Conservation (phyloP, 768 basidiomycete species). For the Suillus occidentalis region DNA sequence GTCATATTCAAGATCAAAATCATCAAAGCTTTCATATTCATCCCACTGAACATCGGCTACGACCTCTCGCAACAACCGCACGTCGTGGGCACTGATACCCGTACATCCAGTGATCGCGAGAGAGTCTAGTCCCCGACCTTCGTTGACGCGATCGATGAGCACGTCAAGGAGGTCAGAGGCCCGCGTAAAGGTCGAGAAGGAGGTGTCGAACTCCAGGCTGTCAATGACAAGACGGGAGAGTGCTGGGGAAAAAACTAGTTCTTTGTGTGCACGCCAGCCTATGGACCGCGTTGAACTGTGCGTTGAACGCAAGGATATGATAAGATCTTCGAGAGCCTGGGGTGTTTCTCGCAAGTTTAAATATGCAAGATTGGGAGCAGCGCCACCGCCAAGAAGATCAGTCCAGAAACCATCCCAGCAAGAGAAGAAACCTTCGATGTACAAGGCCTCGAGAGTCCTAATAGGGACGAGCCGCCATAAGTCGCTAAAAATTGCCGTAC, state of each 20-base stretch:
- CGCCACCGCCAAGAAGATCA: neutral
- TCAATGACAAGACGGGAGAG: constrained; percentile 1
- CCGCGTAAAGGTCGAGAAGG: too few species aligned
- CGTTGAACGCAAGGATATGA: neutral
- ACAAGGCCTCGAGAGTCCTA: neutral
- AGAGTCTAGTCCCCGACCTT: neutral
- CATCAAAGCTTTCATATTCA: neutral
- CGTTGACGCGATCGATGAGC: constrained; percentile 8
- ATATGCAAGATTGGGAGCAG: neutral
- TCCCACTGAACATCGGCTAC: constrained; percentile 4
- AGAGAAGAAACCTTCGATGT: neutral
- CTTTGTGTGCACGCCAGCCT: neutral
- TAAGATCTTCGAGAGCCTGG: neutral
- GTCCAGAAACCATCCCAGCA: neutral
- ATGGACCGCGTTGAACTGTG: neutral
- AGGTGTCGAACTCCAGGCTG: neutral
- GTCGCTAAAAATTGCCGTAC: neutral
- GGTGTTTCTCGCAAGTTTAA: neutral
- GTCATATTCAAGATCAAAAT: neutral
- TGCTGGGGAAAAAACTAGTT: neutral
- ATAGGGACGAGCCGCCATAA: neutral
- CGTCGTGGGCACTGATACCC: neutral
- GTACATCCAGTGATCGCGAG: neutral
- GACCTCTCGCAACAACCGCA: constrained; percentile 6
- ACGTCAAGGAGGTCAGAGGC: neutral